These are phyloP conservation scores for Aegilops speltoides DNA, from an alignment of 176 grass and related monocot genomes.

Conservation along the genomic window DNA sequence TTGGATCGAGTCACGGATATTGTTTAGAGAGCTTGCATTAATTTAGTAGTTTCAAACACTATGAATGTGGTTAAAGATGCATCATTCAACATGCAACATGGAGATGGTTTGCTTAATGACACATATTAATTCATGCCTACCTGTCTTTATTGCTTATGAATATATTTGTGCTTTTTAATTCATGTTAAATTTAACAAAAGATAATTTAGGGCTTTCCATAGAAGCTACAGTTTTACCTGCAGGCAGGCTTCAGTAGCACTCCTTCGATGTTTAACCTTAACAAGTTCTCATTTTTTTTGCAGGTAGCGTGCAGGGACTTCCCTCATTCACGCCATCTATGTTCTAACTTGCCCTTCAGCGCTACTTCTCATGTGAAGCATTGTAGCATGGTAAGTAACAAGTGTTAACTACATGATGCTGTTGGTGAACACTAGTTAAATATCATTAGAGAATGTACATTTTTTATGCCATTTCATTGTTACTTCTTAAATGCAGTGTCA, in stretches of 20 bases:
- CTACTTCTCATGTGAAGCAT: constrained; percentile 66
- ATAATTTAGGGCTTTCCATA: neutral
- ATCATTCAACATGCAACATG: neutral
- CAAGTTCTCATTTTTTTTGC: constrained; percentile 23
- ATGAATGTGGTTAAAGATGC: constrained; percentile 8
- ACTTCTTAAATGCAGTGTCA: constrained; percentile 83
- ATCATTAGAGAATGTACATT: neutral
- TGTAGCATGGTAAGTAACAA: constrained; percentile 72
- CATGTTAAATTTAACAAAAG: neutral
- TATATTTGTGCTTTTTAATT: neutral
- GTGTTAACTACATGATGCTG: neutral
- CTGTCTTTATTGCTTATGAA: constrained; percentile 1
- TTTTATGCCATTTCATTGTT: neutral
- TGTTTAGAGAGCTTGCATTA: neutral
- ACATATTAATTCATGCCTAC: neutral
- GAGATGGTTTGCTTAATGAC: constrained; percentile 13
- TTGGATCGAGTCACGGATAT: neutral
- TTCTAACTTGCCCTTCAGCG: constrained; percentile 79
- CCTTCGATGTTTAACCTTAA: constrained; percentile 5
- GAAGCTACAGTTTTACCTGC: constrained; percentile 3
- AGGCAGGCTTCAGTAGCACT: constrained; percentile 4
- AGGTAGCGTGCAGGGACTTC: constrained; percentile 97
- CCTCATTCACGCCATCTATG: constrained; percentile 90
- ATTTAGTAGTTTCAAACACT: constrained; percentile 2
- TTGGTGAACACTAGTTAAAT: constrained; percentile 10